Evolutionary conservation across 306 rosid species (phyloP), one percentile per base, ranked within the genome.

Genomic region (Abrus pulchellus): DNA sequence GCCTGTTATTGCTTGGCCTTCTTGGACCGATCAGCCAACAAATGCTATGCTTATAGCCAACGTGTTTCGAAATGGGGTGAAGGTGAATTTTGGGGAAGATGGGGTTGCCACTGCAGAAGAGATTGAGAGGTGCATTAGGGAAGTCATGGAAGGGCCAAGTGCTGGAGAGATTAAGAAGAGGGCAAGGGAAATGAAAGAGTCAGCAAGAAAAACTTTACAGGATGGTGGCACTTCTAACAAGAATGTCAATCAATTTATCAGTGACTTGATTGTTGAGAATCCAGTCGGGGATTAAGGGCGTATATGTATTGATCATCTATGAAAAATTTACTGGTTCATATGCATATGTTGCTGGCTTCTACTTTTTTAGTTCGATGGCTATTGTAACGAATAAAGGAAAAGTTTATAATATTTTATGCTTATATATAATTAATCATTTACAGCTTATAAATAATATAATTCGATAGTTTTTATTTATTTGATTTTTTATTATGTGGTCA

Each of bases 21-120:
- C 62, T 32, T 89, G 93, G 96, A 57, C 85, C 0, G 92, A 91
- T 41, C 97, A 91, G 4, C 86, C 85, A 0, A 89, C 93, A 0
- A 91, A 86, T 77, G 89, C 92, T 1, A 77, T 74, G 80, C 89
- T 91, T 0, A 28, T 89, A 9, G 74, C 34, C 0, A 79, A 86
- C 32, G 88, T 81, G 44, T 86, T 89, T 36, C 41, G 30, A 7
- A 81, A 85, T 38, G 97, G 97, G 0, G 92, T 88, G 61, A 76
- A 70, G 13, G 53, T 88, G 54, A 74, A 49, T 1, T 11, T 5
- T 38, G 86, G 60, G 4, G 86, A 77, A 11, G 81, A 86, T 41
- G 86, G 88, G 14, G 30, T 62, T 36, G 85, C 29, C 0, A 72
- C 82, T 1, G 30, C 56, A 1, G 81, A 83, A 61, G 93, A 91